These are phyloP conservation scores for Acacia concinna DNA, from an alignment of 331 rosid genomes.

Conservation along the genomic window DNA sequence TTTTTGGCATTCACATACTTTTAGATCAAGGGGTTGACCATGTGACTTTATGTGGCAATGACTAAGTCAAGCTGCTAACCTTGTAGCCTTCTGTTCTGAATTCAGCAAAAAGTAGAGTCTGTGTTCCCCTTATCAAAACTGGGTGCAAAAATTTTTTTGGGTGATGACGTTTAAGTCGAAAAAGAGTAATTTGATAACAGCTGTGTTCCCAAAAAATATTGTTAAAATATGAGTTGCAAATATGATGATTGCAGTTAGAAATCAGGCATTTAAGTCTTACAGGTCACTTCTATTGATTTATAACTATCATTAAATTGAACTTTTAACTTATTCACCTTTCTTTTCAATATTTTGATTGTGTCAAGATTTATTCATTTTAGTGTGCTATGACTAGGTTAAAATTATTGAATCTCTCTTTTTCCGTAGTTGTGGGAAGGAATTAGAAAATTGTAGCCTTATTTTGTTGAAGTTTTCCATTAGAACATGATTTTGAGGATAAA, in stretches of 20 bases:
- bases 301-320: background rate
- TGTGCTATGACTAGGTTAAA: background rate
- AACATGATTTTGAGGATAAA: background rate
- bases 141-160: background rate
- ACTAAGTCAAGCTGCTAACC: background rate
- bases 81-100: background rate
- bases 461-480: background rate
- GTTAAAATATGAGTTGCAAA: background rate
- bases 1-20: background rate
- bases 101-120: background rate
- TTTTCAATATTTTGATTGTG: background rate
- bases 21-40: background rate
- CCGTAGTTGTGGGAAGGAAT: background rate
- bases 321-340: background rate
- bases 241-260: background rate
- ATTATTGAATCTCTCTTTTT: background rate
- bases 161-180: background rate
- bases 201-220: background rate
- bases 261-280: background rate
- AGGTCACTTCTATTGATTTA: background rate
- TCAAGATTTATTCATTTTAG: background rate
- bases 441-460: background rate
- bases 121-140: background rate
- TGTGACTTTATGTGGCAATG: background rate
- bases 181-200: background rate